Conservation (phyloP, 305 asterid genomes). For the Fraxinus platypoda region DNA sequence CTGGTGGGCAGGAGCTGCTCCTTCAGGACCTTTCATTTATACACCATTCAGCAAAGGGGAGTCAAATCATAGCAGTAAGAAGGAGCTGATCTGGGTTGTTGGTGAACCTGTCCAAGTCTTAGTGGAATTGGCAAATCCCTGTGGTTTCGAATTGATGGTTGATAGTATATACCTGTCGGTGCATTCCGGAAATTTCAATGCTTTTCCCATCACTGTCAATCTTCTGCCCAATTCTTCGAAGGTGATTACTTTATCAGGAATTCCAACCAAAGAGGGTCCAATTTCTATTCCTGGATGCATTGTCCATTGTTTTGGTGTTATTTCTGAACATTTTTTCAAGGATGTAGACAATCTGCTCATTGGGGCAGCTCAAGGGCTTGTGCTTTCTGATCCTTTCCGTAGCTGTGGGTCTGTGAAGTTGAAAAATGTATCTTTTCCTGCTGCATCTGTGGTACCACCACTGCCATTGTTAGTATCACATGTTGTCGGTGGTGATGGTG, state of each 20-base stretch:
- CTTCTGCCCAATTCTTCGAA: conserved; percentile 92
- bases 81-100: conserved; percentile 84
- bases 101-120: conserved; percentile 96
- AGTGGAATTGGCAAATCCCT: conserved; percentile 98
- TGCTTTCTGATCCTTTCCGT: conserved; percentile 95
- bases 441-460: conserved; percentile 75
- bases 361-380: conserved; percentile 99
- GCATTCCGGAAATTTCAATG: conserved; percentile 83
- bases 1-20: conserved; percentile 99
- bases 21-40: conserved; percentile 96
- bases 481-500: conserved; percentile 88
- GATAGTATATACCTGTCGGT: conserved; percentile 90
- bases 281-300: conserved; percentile 88
- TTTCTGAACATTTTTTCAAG: conserved; percentile 92
- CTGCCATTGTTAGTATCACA: conserved; percentile 78
- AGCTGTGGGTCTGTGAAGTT: conserved; percentile 84
- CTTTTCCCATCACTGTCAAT: conserved; percentile 81
- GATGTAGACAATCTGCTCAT: conserved; percentile 85
- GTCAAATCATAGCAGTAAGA: conserved; percentile 63
- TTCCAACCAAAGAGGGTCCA: conserved; percentile 81
- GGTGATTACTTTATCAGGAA: conserved; percentile 86
- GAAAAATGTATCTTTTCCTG: conserved; percentile 63
- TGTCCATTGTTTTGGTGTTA: conserved; percentile 93
- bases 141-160: conserved; percentile 93
- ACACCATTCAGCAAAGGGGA: conserved; percentile 99